phyloP scores from a whole-genome alignment of 345 rosid genomes.

The Cochlearia excelsa region DNA sequence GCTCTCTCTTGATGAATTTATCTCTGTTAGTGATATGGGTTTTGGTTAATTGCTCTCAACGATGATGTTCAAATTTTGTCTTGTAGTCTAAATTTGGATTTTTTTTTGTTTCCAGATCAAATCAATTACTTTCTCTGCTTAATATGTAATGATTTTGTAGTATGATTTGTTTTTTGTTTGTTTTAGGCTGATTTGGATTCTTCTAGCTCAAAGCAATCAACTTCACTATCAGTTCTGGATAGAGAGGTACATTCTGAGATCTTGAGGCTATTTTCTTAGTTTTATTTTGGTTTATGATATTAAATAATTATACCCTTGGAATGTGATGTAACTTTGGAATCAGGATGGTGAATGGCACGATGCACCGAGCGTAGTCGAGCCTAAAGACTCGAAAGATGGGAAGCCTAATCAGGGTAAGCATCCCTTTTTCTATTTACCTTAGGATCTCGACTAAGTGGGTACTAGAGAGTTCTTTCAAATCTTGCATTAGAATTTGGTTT shows the following conservation, averaged over 20 bases:
- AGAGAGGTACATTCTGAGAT: slow-evolving; percentile 31
- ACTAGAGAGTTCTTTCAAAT: background rate
- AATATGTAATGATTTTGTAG: background rate
- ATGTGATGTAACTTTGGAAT: slow-evolving; percentile 20
- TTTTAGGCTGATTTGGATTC: slow-evolving; percentile 58
- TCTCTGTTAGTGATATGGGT: background rate
- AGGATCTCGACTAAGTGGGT: background rate
- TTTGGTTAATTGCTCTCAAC: background rate
- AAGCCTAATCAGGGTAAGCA: slow-evolving; percentile 43
- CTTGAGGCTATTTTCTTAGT: background rate
- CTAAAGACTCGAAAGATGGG: slow-evolving; percentile 33
- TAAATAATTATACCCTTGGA: slow-evolving; percentile 1
- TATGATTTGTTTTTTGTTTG: slow-evolving; percentile 3
- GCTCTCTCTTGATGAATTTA: background rate
- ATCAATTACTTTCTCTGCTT: background rate
- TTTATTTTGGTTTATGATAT: background rate
- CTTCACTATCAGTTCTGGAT: slow-evolving; percentile 43
- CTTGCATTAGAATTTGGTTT: background rate
- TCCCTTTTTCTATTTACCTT: background rate
- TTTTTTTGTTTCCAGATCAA: background rate
- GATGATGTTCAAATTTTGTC: background rate
- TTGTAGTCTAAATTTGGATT: background rate
- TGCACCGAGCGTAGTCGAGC: slow-evolving; percentile 41
- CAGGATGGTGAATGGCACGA: slow-evolving; percentile 54
- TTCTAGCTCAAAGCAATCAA: slow-evolving; percentile 51